Conservation (phyloP, 2,329 filamentous ascomycete genomes). For the Aspergillus ochraceoroseus region DNA sequence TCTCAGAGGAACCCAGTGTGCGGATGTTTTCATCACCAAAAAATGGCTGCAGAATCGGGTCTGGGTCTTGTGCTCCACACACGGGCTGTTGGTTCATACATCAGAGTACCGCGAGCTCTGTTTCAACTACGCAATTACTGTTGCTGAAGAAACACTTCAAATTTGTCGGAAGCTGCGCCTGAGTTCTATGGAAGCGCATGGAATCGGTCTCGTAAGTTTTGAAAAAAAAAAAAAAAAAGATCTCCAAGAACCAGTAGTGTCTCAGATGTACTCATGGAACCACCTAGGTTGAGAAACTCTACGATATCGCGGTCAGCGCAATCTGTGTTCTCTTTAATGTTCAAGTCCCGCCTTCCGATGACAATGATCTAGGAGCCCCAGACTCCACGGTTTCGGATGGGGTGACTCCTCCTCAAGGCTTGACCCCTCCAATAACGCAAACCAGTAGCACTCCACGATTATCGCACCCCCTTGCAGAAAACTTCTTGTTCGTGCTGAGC, state of each 20-base stretch:
- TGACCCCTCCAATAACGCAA: conserved; percentile 3
- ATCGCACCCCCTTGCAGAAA: conserved; percentile 25
- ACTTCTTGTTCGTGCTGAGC: conserved; percentile 31
- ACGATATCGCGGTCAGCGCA: conserved; percentile 36
- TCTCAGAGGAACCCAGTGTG: conserved; percentile 39
- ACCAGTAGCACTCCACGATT: conserved; percentile 9
- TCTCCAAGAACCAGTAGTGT: neutral
- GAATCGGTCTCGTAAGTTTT: conserved; percentile 36
- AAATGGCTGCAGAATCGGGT: conserved; percentile 44
- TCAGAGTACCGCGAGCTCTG: conserved; percentile 38
- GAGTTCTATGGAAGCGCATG: conserved; percentile 43
- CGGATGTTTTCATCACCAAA: conserved; percentile 42
- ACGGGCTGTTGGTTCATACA: conserved; percentile 34
- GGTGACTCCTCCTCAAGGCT: too few relatives aligned
- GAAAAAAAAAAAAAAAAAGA: too few relatives aligned
- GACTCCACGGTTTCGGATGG: conserved; percentile 2
- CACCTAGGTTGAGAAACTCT: conserved; percentile 38
- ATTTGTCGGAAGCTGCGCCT: conserved; percentile 33
- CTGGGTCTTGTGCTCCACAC: conserved; percentile 41
- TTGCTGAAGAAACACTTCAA: conserved; percentile 35
- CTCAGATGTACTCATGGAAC: conserved; percentile 4
- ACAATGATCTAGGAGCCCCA: conserved; percentile 5
- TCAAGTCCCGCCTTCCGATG: conserved; percentile 21
- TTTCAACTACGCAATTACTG: conserved; percentile 35
- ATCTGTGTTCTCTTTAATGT: conserved; percentile 29